phyloP scores from a whole-genome alignment of 202 grass and related monocot species.

The Cymbopogon flexuosus region DNA sequence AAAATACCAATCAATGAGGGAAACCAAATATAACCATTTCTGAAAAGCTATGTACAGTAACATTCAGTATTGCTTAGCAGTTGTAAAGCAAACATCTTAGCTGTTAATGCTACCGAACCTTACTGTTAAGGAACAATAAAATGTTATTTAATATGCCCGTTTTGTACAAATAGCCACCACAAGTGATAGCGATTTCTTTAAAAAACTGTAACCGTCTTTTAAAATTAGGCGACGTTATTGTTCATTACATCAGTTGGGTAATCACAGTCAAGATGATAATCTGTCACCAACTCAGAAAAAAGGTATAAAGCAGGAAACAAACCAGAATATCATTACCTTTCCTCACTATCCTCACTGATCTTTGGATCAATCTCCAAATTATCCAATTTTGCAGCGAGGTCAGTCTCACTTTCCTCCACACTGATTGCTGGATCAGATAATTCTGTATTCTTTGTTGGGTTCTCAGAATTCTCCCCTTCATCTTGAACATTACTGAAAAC shows the following conservation, averaged over 20 bases:
- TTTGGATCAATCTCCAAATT: neutral
- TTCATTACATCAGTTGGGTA: too few relatives aligned
- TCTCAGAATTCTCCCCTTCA: neutral
- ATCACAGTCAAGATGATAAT: too few relatives aligned
- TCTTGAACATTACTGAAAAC: neutral
- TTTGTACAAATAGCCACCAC: neutral
- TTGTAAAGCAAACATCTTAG: neutral
- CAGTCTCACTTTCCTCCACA: neutral
- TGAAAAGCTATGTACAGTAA: neutral
- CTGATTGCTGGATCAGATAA: neutral
- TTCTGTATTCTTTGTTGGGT: neutral
- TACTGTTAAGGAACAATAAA: too few relatives aligned
- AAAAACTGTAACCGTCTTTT: too few relatives aligned
- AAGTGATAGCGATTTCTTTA: neutral
- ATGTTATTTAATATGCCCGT: neutral
- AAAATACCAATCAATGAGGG: neutral
- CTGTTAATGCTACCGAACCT: neutral
- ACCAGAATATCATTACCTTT: neutral
- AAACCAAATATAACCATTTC: neutral
- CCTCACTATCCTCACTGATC: neutral
- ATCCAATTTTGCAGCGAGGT: neutral
- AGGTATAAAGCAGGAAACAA: neutral
- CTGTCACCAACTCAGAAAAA: too few relatives aligned
- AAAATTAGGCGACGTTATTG: too few relatives aligned
- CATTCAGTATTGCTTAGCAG: neutral